These are phyloP conservation scores for Solanum sitiens DNA, from an alignment of 257 asterid genomes.

Conservation along the genomic window DNA sequence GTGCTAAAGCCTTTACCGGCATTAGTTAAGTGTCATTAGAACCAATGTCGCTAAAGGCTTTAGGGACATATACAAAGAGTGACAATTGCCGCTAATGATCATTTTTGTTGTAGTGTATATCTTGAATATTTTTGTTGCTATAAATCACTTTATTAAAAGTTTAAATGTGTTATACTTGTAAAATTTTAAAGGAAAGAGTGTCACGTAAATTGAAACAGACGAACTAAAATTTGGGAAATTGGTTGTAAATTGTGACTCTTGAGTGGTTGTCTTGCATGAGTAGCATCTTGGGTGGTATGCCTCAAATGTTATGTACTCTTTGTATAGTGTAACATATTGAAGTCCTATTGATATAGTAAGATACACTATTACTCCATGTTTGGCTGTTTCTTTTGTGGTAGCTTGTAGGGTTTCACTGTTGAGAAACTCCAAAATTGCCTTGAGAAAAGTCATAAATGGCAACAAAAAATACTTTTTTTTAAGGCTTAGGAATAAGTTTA, in stretches of 20 bases:
- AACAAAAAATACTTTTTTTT: neutral
- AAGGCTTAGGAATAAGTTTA: neutral
- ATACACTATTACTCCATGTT: neutral
- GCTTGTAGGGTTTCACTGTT: neutral
- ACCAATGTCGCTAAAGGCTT: too few relatives aligned
- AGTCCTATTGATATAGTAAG: neutral
- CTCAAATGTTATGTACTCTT: neutral
- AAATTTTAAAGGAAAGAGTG: neutral
- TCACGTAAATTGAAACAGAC: neutral
- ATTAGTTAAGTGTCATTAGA: too few relatives aligned
- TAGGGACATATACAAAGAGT: too few relatives aligned
- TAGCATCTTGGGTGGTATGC: neutral
- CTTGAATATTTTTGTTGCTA: neutral
- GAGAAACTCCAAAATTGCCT: neutral
- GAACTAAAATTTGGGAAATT: neutral
- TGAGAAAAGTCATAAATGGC: neutral
- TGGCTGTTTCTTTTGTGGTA: neutral
- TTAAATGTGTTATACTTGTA: rapidly evolving
- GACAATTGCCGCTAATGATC: too few relatives aligned
- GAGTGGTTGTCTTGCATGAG: neutral
- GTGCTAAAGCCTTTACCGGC: too few relatives aligned
- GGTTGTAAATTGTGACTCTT: neutral
- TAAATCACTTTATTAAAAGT: neutral
- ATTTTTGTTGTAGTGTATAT: too few relatives aligned
- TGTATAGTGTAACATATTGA: neutral